Base-by-base conservation (phyloP, 306 rosid genomes). In the Lathyrus tuberosus region DNA sequence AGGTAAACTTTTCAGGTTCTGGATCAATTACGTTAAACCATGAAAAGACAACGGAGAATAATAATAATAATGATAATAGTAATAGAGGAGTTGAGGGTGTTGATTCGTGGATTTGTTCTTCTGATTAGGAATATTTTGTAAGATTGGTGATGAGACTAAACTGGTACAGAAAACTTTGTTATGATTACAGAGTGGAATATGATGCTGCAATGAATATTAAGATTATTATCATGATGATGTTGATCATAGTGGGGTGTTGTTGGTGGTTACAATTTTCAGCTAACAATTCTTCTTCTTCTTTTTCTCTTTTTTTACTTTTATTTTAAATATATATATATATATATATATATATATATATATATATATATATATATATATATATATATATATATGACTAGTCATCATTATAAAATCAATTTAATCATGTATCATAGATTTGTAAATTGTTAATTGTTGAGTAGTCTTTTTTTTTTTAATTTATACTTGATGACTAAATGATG, bases 31-130 rank as follows among this genome's bases (percentile, higher is more conserved):
- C 77, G 37, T 80, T 87, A 65, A 80, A 83, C 72, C 71, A 13
- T 63, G 86, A 82, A 13, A 83, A 77, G 70, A 61, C 42, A 31
- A 69, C 79, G 67, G 87, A 75, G 18, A 8, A 17, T 51, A 3
- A 10, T 51, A 51, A 8, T 51, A 16, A 20, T 48, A 46, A 46
- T 46, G 6, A 49, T 49, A 49, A 49, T 49, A 49, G 4, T 49
- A 49, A 52, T 52, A 10, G 14, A 17, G 57, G 13, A 8, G 57
- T 26, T 17, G 57, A 24, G 65, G 78, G 74, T 73, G 86, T 88
- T 48, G 87, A 87, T 67, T 77, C 94, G 5, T 90, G 96, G 96
- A 84, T 85, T 80, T 87, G 83, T 83, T 88, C 89, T 31, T 85
- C 91, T 17, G 89, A 87, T 71, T 85, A 79, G 61, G 68, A 67